Evolutionary conservation across 352 stramenopile species (phyloP), one percentile per base, ranked within the genome.

Genomic region (Phytopythium oedochilum): DNA sequence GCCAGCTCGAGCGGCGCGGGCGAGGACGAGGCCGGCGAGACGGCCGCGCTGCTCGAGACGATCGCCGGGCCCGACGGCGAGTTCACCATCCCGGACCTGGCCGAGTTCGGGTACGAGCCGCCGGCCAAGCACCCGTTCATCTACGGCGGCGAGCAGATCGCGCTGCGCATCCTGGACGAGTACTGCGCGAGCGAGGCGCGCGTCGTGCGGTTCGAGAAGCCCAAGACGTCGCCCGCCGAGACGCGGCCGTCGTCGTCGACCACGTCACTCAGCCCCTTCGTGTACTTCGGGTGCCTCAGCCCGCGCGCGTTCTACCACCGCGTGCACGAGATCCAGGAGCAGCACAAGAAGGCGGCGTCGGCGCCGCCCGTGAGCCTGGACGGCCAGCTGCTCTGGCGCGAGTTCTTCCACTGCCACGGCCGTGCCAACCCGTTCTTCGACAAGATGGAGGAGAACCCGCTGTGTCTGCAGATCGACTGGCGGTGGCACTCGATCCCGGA

Each of bases 151-250:
- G 79, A 89, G 53, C 62, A 77, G 55, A 86, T 88, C 53, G 82
- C 77, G 6, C 48, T 90, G 25, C 75, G 66, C 9, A 89, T 89
- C 48, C 42, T 94, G 35, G 60, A 68, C 17, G 69, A 83, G 58
- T 91, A 89, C 51, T 88, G 82, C 59, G 80, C 75, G 59, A 85
- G 91, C 53, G 70, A 86, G 73, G 80, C 70, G 2, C 97, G 89
- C 59, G 87, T 97, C 14, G 80, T 89, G 26, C 91, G 80, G 29
- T 99, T 99, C 68, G 93, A 98, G 66, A 99, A 99, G 64, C 97
- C 97, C 29, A 98, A 99, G 64, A 99, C 96, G 3, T 89, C 77
- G 4, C 96, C 94, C 2, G 96, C 88, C 34, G 85, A 96, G 52
- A 89, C 92, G 40, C 58, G 70, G 10, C 78, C 94, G 25, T 87